Conservation (phyloP, 2,329 filamentous ascomycete genomes). For the Neoascochyta sp. region DNA sequence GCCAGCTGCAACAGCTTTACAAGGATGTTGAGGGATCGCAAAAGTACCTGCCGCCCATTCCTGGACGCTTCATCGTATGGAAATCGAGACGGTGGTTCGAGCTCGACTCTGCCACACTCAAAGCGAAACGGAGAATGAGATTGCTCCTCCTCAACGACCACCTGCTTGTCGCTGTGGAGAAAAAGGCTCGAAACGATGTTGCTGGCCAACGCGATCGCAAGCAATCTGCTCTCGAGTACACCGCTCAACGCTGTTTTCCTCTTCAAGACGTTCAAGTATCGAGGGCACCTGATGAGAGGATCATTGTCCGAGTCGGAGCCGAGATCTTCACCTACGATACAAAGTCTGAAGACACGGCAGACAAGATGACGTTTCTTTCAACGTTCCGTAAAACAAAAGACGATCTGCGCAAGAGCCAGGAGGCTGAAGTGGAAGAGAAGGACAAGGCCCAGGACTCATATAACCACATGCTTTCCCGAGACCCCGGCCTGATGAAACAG, state of each 20-base stretch:
- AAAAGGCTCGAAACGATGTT: conserved; percentile 79
- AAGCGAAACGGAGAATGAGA: conserved; percentile 82
- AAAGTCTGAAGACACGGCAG: conserved; percentile 71
- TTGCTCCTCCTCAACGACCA: conserved; percentile 94
- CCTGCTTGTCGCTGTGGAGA: conserved; percentile 87
- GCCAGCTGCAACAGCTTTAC: conserved; percentile 75
- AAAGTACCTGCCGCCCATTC: conserved; percentile 86
- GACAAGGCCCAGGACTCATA: conserved; percentile 81
- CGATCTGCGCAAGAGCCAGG: conserved; percentile 78
- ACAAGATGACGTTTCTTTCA: conserved; percentile 77
- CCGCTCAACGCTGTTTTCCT: conserved; percentile 92
- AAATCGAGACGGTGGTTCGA: conserved; percentile 95
- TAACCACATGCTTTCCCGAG: conserved; percentile 77
- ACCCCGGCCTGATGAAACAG: conserved; percentile 72
- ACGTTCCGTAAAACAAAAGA: conserved; percentile 92
- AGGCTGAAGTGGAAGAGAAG: conserved; percentile 82
- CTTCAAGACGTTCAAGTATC: conserved; percentile 89
- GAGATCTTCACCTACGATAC: conserved; percentile 95
- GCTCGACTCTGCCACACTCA: conserved; percentile 95
- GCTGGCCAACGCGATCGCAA: conserved; percentile 44
- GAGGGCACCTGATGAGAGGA: conserved; percentile 62
- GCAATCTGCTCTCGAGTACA: conserved; percentile 59
- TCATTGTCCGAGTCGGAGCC: conserved; percentile 84
- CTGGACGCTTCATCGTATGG: conserved; percentile 89
- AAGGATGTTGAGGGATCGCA: conserved; percentile 97